Evolutionary conservation across 495 filamentous ascomycete species (phyloP), one percentile per base, ranked within the genome.

Genomic region (Aspergillus funiculosus): DNA sequence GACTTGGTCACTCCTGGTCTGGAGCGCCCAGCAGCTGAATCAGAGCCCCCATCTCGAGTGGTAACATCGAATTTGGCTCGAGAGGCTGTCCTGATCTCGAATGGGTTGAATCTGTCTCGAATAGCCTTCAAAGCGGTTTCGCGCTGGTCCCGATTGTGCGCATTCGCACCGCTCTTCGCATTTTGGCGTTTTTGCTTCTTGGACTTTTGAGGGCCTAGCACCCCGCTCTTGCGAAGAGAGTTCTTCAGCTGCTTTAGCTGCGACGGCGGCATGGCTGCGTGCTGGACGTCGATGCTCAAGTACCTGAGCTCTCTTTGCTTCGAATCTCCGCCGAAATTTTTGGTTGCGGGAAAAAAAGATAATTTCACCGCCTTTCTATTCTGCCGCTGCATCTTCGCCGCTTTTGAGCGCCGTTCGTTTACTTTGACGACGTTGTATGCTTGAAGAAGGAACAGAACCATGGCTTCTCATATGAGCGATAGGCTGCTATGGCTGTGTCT

Each of bases 71-170:
- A 90, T 57, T 95, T 95, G 52, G 73, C 76, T 1, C 79, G 79
- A 0, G 77, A 67, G 18, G 80, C 76, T 8, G 77, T 75, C 64
- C 92, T 89, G 61, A 94, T 77, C 62, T 98, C 92, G 63, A 97
- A 98, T 2, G 92, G 92, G 66, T 96, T 97, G 79, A 96, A 96
- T 52, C 87, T 79, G 47, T 96, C 89, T 51, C 92, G 84, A 59
- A 97, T 95, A 38, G 76, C 77, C 56, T 86, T 76, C 40, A 98
- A 71, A 10, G 85, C 86, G 31, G 77, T 78, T 53, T 81, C 77
- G 43, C 83, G 77, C 63, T 87, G 77, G n/a, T 84, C 76, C 52
- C 85, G 82, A 52, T 86, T 79, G 50, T 78, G 75, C 32, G 68
- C 71, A 36, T 71, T 71, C 35, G 72, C 74, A 28, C 77, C 77